Percentiles rank a stretch among this genome's conserved stretches.
Evolutionary conservation across 495 filamentous ascomycete species (phyloP).

Genomic region (Filosporella fistucella): DNA sequence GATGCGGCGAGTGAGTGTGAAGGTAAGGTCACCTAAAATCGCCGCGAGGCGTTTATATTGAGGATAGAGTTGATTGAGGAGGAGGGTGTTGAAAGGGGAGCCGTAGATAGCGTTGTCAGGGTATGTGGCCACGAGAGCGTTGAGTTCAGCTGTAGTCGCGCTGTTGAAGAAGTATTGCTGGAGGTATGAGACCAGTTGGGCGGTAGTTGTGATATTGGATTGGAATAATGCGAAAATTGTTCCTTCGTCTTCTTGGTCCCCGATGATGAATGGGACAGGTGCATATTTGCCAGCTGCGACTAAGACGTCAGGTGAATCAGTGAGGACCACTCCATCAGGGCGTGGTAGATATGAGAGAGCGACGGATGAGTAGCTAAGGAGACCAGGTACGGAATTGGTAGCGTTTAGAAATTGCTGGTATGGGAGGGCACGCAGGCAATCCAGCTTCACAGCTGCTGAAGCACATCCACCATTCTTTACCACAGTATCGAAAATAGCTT

Average conservation of each 20-base stretch:
- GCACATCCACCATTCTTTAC: constrained; percentile 56
- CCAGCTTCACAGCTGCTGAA: constrained; percentile 48
- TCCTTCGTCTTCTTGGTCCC: constrained; percentile 57
- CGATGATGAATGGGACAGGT: constrained; percentile 53
- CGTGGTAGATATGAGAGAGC: constrained; percentile 62
- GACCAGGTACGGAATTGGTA: constrained; percentile 59
- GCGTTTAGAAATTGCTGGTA: constrained; percentile 60
- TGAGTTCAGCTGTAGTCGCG: constrained; percentile 30
- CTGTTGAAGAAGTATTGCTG: constrained; percentile 45
- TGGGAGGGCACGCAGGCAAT: constrained; percentile 54
- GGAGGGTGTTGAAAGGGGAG: constrained; percentile 58
- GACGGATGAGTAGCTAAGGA: constrained; percentile 59
- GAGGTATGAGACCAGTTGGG: constrained; percentile 56
- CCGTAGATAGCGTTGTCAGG: constrained; percentile 34
- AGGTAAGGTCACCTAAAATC: constrained; percentile 57
- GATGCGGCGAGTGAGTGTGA: constrained; percentile 20
- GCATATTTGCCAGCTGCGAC: constrained; percentile 43
- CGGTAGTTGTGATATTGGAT: constrained; percentile 54
- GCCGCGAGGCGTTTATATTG: constrained; percentile 73
- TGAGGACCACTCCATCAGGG: constrained; percentile 54
- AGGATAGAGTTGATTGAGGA: constrained; percentile 62
- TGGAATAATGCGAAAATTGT: constrained; percentile 61
- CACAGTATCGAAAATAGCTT: constrained; percentile 60
- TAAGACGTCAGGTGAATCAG: constrained; percentile 50
- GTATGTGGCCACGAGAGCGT: constrained; percentile 42